A percentile compares a stretch with the other conserved stretches of the same genome.
Evolutionary conservation across 495 filamentous ascomycete genomes (phyloP).

Genomic region (Bacidia gigantensis): DNA sequence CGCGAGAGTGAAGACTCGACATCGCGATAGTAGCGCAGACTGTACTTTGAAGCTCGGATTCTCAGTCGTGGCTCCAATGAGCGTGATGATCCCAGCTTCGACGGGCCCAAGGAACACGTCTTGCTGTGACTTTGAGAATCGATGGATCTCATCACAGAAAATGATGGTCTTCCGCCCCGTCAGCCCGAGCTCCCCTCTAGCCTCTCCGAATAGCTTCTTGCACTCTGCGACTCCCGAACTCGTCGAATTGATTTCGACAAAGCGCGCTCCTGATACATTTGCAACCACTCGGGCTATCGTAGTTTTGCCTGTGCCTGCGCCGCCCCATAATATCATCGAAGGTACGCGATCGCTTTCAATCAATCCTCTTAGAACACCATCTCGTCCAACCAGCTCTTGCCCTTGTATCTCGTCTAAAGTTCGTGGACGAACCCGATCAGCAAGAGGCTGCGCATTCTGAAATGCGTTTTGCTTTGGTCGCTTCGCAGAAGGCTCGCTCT

Average conservation of each 20-base stretch:
- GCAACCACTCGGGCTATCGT: conserved; percentile 92
- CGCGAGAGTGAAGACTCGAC: conserved; percentile 74
- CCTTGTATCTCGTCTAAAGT: conserved; percentile 77
- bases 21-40: conserved; percentile 73
- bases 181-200: conserved; percentile 63
- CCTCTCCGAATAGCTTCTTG: conserved; percentile 87
- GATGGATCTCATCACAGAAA: conserved; percentile 95
- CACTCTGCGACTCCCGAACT: conserved; percentile 81
- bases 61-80: conserved; percentile 93
- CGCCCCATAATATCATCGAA: conserved; percentile 92
- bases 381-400: conserved; percentile 76
- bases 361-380: conserved; percentile 74
- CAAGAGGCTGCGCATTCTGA: conserved; percentile 65
- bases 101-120: conserved; percentile 92
- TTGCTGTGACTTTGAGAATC: conserved; percentile 86
- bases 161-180: conserved; percentile 88
- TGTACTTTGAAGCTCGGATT: conserved; percentile 95
- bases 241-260: conserved; percentile 93
- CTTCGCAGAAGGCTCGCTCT: conserved; percentile 33
- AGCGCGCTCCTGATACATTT: conserved; percentile 63
- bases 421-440: conserved; percentile 84
- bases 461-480: conserved; percentile 46
- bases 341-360: conserved; percentile 80
- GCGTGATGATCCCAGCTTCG: conserved; percentile 75
- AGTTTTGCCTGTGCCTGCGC: conserved; percentile 87